These are phyloP conservation scores for Chaetomiaceae sp. DNA, from an alignment of 2,329 filamentous ascomycete species.

Conservation along the genomic window DNA sequence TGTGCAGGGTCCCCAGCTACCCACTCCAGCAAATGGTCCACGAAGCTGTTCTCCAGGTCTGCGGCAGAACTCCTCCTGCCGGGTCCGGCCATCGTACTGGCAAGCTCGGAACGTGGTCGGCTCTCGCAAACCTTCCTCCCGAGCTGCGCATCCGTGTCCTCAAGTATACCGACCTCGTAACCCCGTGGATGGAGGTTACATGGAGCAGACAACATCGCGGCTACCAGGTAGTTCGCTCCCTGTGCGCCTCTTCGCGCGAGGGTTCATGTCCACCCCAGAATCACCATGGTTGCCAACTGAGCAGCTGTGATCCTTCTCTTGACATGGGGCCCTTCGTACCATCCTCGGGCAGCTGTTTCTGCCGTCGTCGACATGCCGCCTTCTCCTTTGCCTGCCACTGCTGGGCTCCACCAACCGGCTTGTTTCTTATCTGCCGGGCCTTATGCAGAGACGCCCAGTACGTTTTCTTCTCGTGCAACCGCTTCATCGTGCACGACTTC, in stretches of 20 bases:
- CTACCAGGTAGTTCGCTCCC: neutral
- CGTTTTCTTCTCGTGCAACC: slow-evolving; percentile 10
- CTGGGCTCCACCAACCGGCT: slow-evolving; percentile 1
- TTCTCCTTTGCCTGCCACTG: slow-evolving; percentile 2
- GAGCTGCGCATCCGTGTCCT: slow-evolving; percentile 19
- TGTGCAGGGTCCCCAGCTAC: neutral
- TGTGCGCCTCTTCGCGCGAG: neutral
- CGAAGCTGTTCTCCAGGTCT: slow-evolving; percentile 11
- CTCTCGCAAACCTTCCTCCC: slow-evolving; percentile 9
- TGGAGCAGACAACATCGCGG: slow-evolving; percentile 2
- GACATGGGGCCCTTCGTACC: neutral
- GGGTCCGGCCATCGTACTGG: neutral
- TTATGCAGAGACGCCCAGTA: slow-evolving; percentile 7
- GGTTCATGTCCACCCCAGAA: neutral
- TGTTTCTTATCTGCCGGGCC: slow-evolving; percentile 5
- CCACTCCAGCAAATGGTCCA: slow-evolving; percentile 14
- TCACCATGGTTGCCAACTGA: slow-evolving; percentile 1
- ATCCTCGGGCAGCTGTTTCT: neutral
- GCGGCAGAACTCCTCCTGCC: neutral
- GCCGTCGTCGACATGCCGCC: slow-evolving; percentile 5
- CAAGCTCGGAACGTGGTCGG: neutral
- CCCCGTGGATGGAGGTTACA: slow-evolving; percentile 18
- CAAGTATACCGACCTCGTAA: slow-evolving; percentile 18
- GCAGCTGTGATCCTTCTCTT: neutral
- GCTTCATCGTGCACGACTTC: neutral